Evolutionary conservation across 2,329 filamentous ascomycete species (phyloP).

Genomic region (Cladosporium sp.): DNA sequence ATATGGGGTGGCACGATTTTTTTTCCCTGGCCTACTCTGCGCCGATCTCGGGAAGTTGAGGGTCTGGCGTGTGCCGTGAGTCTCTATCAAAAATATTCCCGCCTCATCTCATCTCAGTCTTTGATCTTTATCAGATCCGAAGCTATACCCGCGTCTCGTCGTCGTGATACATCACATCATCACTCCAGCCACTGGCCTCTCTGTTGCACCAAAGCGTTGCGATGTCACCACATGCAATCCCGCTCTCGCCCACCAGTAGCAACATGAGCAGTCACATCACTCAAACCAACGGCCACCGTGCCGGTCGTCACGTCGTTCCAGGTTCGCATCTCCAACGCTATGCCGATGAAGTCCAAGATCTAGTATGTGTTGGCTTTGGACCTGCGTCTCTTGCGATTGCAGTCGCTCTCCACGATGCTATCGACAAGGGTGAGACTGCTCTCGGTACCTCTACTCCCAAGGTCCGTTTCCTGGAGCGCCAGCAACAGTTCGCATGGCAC

Average conservation of each 20-base stretch:
- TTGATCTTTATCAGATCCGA: conserved; percentile 20
- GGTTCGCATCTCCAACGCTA: conserved; percentile 49
- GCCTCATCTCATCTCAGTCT: conserved; percentile 6
- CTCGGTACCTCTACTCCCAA: conserved; percentile 56
- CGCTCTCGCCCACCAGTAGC: conserved; percentile 10
- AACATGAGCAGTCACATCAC: conserved; percentile 14
- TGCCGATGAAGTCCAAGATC: conserved; percentile 68
- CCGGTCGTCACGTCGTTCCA: conserved; percentile 10
- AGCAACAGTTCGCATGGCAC: conserved; percentile 84
- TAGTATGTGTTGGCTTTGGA: conserved; percentile 90
- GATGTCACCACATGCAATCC: conserved; percentile 25
- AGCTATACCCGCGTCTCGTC: conserved; percentile 7
- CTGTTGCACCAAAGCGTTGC: conserved; percentile 7
- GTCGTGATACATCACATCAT: conserved; percentile 12
- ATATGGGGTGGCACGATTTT: conserved; percentile 13
- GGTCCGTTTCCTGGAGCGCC: conserved; percentile 85
- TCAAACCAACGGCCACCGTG: conserved; percentile 11
- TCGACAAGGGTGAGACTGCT: conserved; percentile 48
- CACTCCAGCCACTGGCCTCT: background rate
- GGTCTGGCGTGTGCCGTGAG: background rate
- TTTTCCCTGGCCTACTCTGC: conserved; percentile 11
- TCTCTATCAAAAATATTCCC: conserved; percentile 8
- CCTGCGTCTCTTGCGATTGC: conserved; percentile 88
- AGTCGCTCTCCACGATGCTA: conserved; percentile 81
- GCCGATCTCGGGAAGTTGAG: conserved; percentile 15